Evolutionary conservation across 192 early-diverging fungal genomes (phyloP).

Genomic region (Piromyces sp.): DNA sequence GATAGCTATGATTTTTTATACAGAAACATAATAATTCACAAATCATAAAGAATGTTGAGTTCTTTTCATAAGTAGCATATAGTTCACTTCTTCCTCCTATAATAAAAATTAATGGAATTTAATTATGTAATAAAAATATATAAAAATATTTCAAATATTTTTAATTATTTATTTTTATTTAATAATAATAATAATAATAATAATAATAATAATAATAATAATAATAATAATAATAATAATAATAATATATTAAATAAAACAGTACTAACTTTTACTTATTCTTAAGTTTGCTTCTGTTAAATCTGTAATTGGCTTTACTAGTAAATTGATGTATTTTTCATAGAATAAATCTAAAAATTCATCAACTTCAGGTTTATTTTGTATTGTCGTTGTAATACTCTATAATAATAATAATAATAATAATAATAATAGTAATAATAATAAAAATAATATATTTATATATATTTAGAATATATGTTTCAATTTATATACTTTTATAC

Average conservation of each 20-base stretch:
- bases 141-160: too few relatives aligned
- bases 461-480: too few relatives aligned
- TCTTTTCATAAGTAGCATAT: background rate
- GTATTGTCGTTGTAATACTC: background rate
- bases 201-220: too few relatives aligned
- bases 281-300: constrained; percentile 10
- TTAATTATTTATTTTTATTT: too few relatives aligned
- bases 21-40: constrained; percentile 65
- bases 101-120: background rate
- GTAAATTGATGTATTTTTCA: constrained; percentile 29
- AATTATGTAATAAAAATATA: too few relatives aligned
- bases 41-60: constrained; percentile 15
- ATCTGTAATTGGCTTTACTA: constrained; percentile 45
- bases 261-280: background rate
- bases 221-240: too few relatives aligned
- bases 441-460: too few relatives aligned
- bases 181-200: too few relatives aligned
- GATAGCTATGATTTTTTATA: constrained; percentile 50
- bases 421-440: too few relatives aligned
- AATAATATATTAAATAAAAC: too few relatives aligned
- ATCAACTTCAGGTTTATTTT: constrained; percentile 29
- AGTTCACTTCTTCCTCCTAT: background rate
- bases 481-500: constrained; percentile 8
- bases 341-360: constrained; percentile 71
- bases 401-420: background rate